These are phyloP conservation scores for Hericium erinaceus DNA, from an alignment of 768 basidiomycete species.

Conservation along the genomic window DNA sequence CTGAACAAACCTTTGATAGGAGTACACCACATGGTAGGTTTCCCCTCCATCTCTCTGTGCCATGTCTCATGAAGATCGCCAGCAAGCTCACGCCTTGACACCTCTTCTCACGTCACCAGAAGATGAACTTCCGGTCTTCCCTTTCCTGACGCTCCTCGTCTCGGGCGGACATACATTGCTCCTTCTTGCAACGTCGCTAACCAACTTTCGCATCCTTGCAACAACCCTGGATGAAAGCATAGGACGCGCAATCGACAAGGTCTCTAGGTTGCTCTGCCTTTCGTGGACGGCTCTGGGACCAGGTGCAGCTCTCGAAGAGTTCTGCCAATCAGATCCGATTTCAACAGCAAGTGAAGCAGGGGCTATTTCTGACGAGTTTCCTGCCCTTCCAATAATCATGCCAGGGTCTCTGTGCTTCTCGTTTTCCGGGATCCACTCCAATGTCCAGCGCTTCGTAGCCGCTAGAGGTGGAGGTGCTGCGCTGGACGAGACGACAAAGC, in stretches of 20 bases:
- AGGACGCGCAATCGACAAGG: slow-evolving; percentile 79
- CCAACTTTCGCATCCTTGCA: slow-evolving; percentile 59
- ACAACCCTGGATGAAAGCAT: slow-evolving; percentile 69
- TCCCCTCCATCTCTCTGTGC: not conserved
- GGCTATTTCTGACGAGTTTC: slow-evolving; percentile 13
- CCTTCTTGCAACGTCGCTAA: slow-evolving; percentile 54
- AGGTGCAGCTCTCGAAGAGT: slow-evolving; percentile 76
- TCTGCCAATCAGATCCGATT: slow-evolving; percentile 33
- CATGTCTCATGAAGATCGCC: slow-evolving; percentile 2
- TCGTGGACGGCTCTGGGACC: slow-evolving; percentile 55
- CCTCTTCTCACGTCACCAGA: slow-evolving; percentile 15
- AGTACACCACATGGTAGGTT: slow-evolving; percentile 87
- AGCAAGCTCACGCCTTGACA: slow-evolving; percentile 84
- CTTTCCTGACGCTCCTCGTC: slow-evolving; percentile 81
- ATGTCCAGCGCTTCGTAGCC: slow-evolving; percentile 50
- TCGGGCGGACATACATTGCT: slow-evolving; percentile 95
- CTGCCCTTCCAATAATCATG: slow-evolving; percentile 37
- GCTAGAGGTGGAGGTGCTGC: slow-evolving; percentile 29
- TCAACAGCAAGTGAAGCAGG: not conserved
- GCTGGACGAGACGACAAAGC: slow-evolving; percentile 29
- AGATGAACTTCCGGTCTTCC: slow-evolving; percentile 45
- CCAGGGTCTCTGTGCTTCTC: slow-evolving; percentile 60
- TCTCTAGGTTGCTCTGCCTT: slow-evolving; percentile 59
- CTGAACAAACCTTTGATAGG: slow-evolving; percentile 75
- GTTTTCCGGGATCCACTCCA: slow-evolving; percentile 67